Percentiles rank a stretch among this genome's conserved stretches.
phyloP scores from a whole-genome alignment of 345 rosid species.

The Salix viminalis region DNA sequence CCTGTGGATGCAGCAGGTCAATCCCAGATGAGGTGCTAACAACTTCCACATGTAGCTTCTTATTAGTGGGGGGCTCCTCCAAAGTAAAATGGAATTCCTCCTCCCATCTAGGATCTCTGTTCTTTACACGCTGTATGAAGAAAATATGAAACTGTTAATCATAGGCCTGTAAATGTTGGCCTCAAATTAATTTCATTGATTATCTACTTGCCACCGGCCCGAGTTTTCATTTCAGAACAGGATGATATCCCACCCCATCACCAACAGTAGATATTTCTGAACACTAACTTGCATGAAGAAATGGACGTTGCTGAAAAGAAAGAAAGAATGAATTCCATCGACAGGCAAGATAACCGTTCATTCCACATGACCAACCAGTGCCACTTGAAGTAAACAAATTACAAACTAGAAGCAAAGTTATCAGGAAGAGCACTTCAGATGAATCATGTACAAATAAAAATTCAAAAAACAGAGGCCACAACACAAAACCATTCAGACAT shows the following conservation, averaged over 20 bases:
- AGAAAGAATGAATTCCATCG: not conserved
- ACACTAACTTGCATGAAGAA: not conserved
- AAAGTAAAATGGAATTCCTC: constrained; percentile 71
- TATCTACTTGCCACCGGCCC: too few species aligned
- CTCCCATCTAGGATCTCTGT: constrained; percentile 92
- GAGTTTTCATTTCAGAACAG: too few species aligned
- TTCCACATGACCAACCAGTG: not conserved
- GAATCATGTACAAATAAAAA: not conserved
- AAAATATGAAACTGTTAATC: constrained; percentile 1
- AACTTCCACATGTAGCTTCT: constrained; percentile 79
- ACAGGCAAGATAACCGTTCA: not conserved
- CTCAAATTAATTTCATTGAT: not conserved
- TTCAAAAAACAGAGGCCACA: not conserved
- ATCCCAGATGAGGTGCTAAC: constrained; percentile 73
- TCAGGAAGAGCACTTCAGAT: not conserved
- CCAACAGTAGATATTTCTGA: not conserved
- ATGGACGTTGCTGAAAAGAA: not conserved
- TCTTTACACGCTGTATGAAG: constrained; percentile 56
- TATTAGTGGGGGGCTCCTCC: constrained; percentile 72
- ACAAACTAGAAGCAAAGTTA: not conserved
- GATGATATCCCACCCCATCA: not conserved
- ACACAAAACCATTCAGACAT: too few species aligned
- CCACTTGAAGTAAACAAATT: not conserved
- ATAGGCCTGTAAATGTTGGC: not conserved
- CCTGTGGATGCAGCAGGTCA: constrained; percentile 88